Conservation (phyloP, 331 rosid species). For the Quercus lobata region DNA sequence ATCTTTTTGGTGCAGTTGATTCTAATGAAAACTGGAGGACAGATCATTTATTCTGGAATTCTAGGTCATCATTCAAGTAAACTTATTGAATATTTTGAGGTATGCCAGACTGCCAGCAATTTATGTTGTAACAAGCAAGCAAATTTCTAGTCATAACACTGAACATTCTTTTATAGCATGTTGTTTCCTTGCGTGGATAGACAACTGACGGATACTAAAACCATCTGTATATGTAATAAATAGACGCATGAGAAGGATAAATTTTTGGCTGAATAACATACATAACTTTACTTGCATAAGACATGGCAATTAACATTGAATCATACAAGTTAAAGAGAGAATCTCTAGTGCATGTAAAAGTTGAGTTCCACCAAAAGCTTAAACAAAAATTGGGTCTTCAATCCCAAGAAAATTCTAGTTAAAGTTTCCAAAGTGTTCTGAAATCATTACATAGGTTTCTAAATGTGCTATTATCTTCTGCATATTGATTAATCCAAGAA, state of each 20-base stretch:
- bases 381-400: no score
- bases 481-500: neutral
- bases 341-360: no score
- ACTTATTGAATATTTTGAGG: constrained; percentile 84
- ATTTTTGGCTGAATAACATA: neutral
- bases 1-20: constrained; percentile 55
- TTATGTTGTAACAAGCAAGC: neutral
- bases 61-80: constrained; percentile 63
- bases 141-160: constrained; percentile 2
- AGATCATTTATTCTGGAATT: constrained; percentile 61
- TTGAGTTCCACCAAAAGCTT: no score
- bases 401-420: no score
- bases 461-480: neutral
- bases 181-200: neutral
- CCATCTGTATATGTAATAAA: neutral
- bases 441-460: no score
- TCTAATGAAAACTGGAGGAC: constrained; percentile 84
- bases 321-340: no score
- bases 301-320: no score
- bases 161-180: neutral
- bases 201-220: neutral
- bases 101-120: constrained; percentile 17
- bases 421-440: no score
- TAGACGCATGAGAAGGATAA: neutral
- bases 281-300: no score